Conservation (phyloP, 1,284 basidiomycete species). For the Pyrrhoderma noxium region DNA sequence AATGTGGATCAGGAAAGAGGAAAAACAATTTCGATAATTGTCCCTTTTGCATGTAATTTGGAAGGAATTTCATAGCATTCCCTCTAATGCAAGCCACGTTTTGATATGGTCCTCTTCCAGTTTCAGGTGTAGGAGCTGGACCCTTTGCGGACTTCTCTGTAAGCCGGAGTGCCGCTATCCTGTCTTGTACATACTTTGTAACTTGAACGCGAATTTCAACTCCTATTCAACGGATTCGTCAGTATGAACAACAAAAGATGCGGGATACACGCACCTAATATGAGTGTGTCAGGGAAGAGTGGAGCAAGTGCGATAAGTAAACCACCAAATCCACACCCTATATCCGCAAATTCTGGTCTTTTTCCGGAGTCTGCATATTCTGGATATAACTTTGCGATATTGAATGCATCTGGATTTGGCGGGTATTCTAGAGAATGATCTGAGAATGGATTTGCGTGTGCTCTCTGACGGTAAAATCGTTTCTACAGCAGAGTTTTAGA, state of each 20-base stretch:
- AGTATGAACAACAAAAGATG: not conserved
- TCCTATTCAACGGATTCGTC: constrained; percentile 41
- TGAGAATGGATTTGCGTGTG: constrained; percentile 97
- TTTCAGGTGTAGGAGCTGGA: constrained; percentile 9
- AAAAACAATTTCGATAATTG: constrained; percentile 95
- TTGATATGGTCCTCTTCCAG: constrained; percentile 56
- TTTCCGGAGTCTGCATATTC: constrained; percentile 51
- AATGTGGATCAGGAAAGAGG: constrained; percentile 98
- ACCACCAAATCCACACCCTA: constrained; percentile 98
- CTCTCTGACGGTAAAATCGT: constrained; percentile 93
- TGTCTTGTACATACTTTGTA: constrained; percentile 93
- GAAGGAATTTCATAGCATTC: constrained; percentile 98
- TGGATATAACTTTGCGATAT: constrained; percentile 87
- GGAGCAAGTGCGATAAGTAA: constrained; percentile 88
- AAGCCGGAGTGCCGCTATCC: constrained; percentile 81
- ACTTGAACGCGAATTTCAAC: constrained; percentile 98
- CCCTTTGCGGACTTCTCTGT: constrained; percentile 30
- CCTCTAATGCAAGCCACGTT: constrained; percentile 94
- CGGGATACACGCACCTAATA: constrained; percentile 68
- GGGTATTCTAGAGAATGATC: constrained; percentile 94
- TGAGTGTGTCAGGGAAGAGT: constrained; percentile 85
- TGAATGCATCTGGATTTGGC: constrained; percentile 66
- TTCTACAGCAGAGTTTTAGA: constrained; percentile 50
- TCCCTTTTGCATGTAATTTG: constrained; percentile 91
- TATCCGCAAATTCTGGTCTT: constrained; percentile 89